phyloP scores from a whole-genome alignment of 768 basidiomycete species.

The Trametes villosa region DNA sequence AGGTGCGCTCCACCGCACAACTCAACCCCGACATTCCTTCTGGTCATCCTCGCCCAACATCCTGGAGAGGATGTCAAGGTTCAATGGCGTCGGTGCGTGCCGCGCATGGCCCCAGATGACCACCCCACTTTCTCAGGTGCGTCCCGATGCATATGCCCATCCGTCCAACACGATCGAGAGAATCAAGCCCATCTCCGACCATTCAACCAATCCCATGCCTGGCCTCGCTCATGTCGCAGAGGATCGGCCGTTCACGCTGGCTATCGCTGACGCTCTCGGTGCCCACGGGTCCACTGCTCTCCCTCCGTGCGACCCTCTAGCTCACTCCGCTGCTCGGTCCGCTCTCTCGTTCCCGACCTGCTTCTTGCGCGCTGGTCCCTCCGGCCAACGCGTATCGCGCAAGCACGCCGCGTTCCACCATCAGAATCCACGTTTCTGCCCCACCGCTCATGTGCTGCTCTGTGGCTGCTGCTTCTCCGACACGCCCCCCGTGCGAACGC shows the following conservation, averaged over 20 bases:
- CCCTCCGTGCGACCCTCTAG: background rate
- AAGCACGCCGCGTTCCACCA: slow-evolving; percentile 5
- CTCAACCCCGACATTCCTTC: background rate
- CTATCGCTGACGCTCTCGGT: too few relatives aligned
- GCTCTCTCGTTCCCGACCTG: background rate
- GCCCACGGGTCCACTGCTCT: too few relatives aligned
- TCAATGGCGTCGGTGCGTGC: background rate
- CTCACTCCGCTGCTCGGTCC: background rate
- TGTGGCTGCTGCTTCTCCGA: slow-evolving; percentile 17
- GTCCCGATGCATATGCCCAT: too few relatives aligned
- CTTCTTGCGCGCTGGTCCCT: slow-evolving; percentile 1
- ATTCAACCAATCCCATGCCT: background rate
- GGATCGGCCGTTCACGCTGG: background rate
- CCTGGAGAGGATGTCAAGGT: background rate
- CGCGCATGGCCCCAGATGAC: background rate
- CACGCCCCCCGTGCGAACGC: slow-evolving; percentile 17
- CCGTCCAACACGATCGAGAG: too few relatives aligned
- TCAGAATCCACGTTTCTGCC: slow-evolving; percentile 18
- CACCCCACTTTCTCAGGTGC: background rate
- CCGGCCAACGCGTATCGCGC: slow-evolving; percentile 13
- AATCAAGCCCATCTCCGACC: background rate
- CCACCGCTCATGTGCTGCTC: slow-evolving; percentile 18
- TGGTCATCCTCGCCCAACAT: background rate
- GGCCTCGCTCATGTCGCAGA: background rate
- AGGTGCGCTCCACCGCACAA: background rate